Conservation (phyloP, 2,329 filamentous ascomycete genomes). For the Ophiostoma quercus region DNA sequence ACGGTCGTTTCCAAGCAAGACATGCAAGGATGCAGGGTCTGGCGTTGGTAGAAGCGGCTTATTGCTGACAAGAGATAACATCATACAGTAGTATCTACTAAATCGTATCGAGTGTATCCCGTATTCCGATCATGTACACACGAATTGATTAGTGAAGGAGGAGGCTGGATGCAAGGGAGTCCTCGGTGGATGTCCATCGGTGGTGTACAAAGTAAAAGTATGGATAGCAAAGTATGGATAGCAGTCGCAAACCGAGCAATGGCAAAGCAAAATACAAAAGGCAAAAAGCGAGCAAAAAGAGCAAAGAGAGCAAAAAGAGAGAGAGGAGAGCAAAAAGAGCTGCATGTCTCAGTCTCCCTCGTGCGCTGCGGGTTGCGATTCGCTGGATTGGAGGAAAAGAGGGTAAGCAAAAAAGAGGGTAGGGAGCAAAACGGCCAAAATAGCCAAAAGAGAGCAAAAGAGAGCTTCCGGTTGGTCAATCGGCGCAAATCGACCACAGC, state of each 20-base stretch:
- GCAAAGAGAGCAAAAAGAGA: not conserved
- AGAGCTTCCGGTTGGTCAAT: no score
- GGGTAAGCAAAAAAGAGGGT: no score
- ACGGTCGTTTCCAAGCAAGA: conserved; percentile 6
- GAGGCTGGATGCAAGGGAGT: conserved; percentile 3
- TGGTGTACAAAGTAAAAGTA: not conserved
- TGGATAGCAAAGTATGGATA: not conserved
- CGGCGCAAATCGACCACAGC: no score
- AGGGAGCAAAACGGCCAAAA: not conserved
- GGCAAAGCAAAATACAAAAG: not conserved
- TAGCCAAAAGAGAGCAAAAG: not conserved
- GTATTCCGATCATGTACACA: not conserved
- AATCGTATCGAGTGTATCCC: no score
- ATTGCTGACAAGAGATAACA: not conserved
- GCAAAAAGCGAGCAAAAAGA: not conserved
- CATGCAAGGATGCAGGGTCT: not conserved
- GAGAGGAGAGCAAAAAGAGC: not conserved
- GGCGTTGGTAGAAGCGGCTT: not conserved
- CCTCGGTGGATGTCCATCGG: not conserved
- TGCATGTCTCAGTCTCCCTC: conserved; percentile 11
- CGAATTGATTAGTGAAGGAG: not conserved
- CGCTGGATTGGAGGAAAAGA: not conserved
- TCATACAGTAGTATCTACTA: not conserved
- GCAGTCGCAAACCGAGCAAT: not conserved
- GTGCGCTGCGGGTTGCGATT: not conserved